Percentiles rank a stretch among this genome's conserved stretches.
Evolutionary conservation across 2,329 filamentous ascomycete genomes (phyloP).

Genomic region (Ophiostoma sp.): DNA sequence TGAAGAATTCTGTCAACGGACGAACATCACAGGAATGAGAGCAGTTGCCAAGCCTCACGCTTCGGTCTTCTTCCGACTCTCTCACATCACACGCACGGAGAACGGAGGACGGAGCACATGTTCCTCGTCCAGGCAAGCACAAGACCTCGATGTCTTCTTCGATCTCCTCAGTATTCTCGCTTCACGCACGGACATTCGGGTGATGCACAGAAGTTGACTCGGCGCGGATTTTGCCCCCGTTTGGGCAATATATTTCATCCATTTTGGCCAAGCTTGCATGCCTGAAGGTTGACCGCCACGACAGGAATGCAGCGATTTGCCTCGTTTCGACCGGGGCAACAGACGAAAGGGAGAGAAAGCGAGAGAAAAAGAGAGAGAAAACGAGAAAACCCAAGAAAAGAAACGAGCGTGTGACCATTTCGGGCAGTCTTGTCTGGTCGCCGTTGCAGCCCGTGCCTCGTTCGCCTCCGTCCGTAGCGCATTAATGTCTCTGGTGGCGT

Average conservation of each 20-base stretch:
- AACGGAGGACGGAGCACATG: background rate
- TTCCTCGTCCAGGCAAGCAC: background rate
- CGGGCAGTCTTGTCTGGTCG: background rate
- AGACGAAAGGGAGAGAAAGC: background rate
- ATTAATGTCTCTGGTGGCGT: constrained; percentile 19
- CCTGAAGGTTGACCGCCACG: background rate
- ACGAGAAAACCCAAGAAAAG: background rate
- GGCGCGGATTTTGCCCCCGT: background rate
- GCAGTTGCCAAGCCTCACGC: constrained; percentile 1
- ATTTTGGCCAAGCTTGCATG: constrained; percentile 1
- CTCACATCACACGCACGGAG: background rate
- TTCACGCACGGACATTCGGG: background rate
- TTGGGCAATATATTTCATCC: background rate
- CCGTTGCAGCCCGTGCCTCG: background rate
- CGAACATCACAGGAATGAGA: background rate
- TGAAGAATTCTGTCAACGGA: background rate
- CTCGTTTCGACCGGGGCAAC: background rate
- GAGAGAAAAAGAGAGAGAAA: too few species aligned
- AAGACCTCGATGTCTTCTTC: background rate
- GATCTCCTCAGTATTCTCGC: background rate
- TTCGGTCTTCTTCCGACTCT: background rate
- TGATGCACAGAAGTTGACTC: background rate
- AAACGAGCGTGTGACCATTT: background rate
- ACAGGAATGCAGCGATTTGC: constrained; percentile 11
- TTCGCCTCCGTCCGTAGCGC: background rate